These are phyloP conservation scores for Malus hybrid DNA, from an alignment of 331 rosid species.

Conservation along the genomic window DNA sequence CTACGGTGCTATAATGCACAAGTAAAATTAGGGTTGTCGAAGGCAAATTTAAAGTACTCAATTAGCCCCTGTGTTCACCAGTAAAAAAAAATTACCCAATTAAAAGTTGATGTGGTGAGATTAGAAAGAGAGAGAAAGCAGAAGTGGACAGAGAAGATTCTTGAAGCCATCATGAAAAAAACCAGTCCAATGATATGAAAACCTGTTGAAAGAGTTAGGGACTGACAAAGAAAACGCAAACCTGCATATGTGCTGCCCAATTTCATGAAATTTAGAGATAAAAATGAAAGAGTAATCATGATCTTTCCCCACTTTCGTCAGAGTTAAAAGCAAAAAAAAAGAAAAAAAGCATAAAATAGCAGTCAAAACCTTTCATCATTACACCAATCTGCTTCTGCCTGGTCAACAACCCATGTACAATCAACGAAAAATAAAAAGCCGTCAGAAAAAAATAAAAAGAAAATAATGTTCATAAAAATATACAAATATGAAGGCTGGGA, in stretches of 20 bases:
- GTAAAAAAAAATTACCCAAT: no score
- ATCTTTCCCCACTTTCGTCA: conserved; percentile 17
- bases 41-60: background rate
- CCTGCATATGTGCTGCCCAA: background rate
- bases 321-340: background rate
- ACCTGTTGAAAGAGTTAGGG: conserved; percentile 2
- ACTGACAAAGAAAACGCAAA: conserved; percentile 9
- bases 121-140: background rate
- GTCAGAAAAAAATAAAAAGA: background rate
- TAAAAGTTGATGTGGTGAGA: background rate
- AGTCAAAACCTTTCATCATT: conserved; percentile 35
- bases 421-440: background rate
- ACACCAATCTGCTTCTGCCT: conserved; percentile 32
- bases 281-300: conserved; percentile 24
- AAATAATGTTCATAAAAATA: background rate
- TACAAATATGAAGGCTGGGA: background rate
- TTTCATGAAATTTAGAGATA: conserved; percentile 27
- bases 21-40: background rate
- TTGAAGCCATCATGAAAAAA: conserved; percentile 22
- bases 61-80: background rate
- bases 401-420: conserved; percentile 2
- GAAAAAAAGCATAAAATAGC: background rate
- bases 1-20: background rate
- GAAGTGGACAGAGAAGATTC: conserved; percentile 37
- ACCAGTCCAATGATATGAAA: conserved; percentile 19